A percentile compares a stretch with the other conserved stretches of the same genome.
Conservation (phyloP, 192 early-diverging fungal genomes). For the Umbelopsis vinacea region DNA sequence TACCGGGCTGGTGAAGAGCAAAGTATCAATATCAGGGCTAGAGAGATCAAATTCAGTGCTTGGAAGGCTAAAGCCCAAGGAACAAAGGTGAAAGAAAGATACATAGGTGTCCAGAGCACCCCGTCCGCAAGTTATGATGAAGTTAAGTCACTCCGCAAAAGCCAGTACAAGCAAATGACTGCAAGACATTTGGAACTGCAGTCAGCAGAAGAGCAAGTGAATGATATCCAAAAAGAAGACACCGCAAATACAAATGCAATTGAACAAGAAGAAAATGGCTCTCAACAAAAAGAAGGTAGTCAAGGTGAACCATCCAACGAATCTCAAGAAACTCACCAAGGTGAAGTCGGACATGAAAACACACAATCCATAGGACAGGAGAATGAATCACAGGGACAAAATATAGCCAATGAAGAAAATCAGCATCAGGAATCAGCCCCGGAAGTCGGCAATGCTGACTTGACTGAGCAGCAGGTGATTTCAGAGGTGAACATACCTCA, state of each 20-base stretch:
- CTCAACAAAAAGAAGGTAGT: background rate
- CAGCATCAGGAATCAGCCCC: too few species aligned
- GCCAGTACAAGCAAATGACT: background rate
- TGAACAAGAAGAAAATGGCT: background rate
- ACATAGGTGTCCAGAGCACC: constrained; percentile 13
- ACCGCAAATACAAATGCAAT: background rate
- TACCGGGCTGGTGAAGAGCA: constrained; percentile 27
- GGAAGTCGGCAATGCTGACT: too few species aligned
- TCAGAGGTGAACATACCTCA: too few species aligned
- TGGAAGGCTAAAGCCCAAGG: background rate
- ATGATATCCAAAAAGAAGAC: background rate
- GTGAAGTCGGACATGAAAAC: background rate
- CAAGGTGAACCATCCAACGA: background rate
- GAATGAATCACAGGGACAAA: too few species aligned
- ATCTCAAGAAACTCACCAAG: background rate
- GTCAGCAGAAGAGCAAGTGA: background rate
- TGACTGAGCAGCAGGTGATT: too few species aligned
- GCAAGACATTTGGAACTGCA: background rate
- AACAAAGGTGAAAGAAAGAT: constrained; percentile 4
- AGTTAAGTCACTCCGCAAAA: background rate
- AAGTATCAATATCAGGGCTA: background rate
- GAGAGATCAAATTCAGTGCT: background rate
- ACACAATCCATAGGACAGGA: too few species aligned
- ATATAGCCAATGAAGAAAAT: too few species aligned
- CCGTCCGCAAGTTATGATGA: background rate